Evolutionary conservation across 805 yeast species (phyloP).

Genomic region (Metschnikowia koreensis): DNA sequence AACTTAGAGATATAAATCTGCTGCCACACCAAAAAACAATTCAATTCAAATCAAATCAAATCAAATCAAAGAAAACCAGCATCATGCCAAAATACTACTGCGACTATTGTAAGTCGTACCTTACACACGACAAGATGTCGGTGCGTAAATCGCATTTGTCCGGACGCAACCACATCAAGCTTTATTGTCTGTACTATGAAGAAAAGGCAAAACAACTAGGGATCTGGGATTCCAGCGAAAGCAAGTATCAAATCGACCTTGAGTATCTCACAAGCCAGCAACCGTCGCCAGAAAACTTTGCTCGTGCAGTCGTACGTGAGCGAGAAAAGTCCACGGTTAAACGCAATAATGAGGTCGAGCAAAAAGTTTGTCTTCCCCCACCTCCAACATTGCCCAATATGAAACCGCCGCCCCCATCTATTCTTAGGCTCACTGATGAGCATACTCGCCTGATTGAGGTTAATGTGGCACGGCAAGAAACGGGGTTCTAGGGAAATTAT

Average conservation of each 20-base stretch:
- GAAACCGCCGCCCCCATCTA: constrained; percentile 21
- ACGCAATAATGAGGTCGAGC: constrained; percentile 11
- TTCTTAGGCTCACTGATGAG: constrained; percentile 15
- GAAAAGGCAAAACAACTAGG: constrained; percentile 31
- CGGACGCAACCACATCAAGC: constrained; percentile 73
- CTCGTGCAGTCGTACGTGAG: constrained; percentile 12
- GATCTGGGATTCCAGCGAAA: constrained; percentile 29
- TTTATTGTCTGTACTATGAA: constrained; percentile 75
- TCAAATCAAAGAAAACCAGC: not conserved
- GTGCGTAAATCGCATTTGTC: constrained; percentile 76
- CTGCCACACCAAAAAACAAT: not conserved
- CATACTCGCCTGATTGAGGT: constrained; percentile 11
- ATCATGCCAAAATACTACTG: constrained; percentile 73
- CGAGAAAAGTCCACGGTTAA: constrained; percentile 16
- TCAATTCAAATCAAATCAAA: not conserved
- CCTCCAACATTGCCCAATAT: constrained; percentile 17
- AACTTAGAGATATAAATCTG: not conserved
- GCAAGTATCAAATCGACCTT: constrained; percentile 36
- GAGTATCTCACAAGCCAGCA: constrained; percentile 33
- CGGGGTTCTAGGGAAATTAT: constrained; percentile 6
- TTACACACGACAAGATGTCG: constrained; percentile 86
- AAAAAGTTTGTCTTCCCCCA: constrained; percentile 19
- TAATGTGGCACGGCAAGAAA: constrained; percentile 15
- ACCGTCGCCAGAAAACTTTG: constrained; percentile 23
- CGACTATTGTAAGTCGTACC: constrained; percentile 77